Evolutionary conservation across 2,329 filamentous ascomycete species (phyloP), one percentile per base, ranked within the genome.

Genomic region (Penicillium vulpinum): DNA sequence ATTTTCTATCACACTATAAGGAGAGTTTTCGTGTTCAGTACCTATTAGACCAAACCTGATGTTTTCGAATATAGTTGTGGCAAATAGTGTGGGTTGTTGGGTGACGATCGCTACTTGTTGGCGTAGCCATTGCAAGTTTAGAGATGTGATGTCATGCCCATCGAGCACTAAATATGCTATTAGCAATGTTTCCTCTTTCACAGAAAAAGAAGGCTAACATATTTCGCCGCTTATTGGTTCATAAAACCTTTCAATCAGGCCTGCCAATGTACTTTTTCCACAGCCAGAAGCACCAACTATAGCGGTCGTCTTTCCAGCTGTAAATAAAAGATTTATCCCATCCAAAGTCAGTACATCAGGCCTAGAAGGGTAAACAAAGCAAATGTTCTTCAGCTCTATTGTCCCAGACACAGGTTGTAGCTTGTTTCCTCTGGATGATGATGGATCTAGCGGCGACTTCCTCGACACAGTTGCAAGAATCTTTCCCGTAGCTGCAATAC

Each of bases 111-210:
- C 85, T 67, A 96, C 90, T 66, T 97, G 91, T 70, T 93, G 91
- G 55, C 94, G 88, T 59, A 97, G 79, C 93, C 93, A 97, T 48
- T 86, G 85, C 31, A 97, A 80, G 67, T 96, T 95, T 44, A 96
- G 77, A 0, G 80, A 86, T 64, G 83, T 83, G 54, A 94, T 85
- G 69, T 93, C 86, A 54, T 86, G 84, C 13, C 88, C 91, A 67
- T 96, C 92, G 7, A 96, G 26, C 2, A 44, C 41, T 44, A 9
- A n/a, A 18, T 13, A n/a, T n/a, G n/a, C n/a, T 11, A 8, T 44
- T 29, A 44, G 41, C 26, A 10, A n/a, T 2, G 3, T 3, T 44
- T 1, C 5, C 5, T 44, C 24, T 18, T 28, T 8, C n/a, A 29
- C 10, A n/a, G 1, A 10, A 9, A 21, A 18, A 15, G 4, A 18